Evolutionary conservation across 805 yeast species (phyloP), one percentile per base, ranked within the genome.

Genomic region (Isabelozyma rhagii): DNA sequence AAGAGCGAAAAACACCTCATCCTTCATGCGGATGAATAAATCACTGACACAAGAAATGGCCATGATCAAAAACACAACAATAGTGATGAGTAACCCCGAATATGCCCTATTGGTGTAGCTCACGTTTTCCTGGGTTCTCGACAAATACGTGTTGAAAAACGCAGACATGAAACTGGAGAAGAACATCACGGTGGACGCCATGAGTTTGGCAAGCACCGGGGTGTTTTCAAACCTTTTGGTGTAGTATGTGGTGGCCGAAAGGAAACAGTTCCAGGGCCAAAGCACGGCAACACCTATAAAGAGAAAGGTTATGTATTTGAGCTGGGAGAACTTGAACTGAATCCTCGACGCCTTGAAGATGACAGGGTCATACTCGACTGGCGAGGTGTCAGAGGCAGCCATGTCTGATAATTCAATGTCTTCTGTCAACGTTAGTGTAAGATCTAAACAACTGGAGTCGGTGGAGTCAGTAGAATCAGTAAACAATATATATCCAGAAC

Each of bases 221-320:
- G 78, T 67, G 39, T 71, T 67, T 17, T 69, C 67, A 53, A 93
- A 81, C 56, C 91, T 63, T 55, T 80, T 78, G 51, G 79, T 76
- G 60, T 90, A 89, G 67, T 89, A 91, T 8, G 87, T 86, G 0
- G 96, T 81, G 0, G 97, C 97, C 1, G 96, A 83, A 8, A 94
- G 68, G 54, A 92, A 85, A 57, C 94, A 84, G 72, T 93, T 94
- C 97, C 98, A 93, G 0, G 98, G 98, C 97, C 98, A 93, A 17
- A 93, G 74, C 17, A 87, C 74, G 1, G 96, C 86, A 11, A 89
- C 75, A 0, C 97, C 97, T 7, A 88, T 77, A 10, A 81, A 57
- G 21, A 83, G 68, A 59, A 86, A 90, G 0, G 93, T 81, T 9
- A 77, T 27, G 60, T 87, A 89, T 43, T 63, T 60, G 21, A 74